These are phyloP conservation scores for Colletotrichum aenigma DNA, from an alignment of 2,329 filamentous ascomycete genomes.

Conservation along the genomic window DNA sequence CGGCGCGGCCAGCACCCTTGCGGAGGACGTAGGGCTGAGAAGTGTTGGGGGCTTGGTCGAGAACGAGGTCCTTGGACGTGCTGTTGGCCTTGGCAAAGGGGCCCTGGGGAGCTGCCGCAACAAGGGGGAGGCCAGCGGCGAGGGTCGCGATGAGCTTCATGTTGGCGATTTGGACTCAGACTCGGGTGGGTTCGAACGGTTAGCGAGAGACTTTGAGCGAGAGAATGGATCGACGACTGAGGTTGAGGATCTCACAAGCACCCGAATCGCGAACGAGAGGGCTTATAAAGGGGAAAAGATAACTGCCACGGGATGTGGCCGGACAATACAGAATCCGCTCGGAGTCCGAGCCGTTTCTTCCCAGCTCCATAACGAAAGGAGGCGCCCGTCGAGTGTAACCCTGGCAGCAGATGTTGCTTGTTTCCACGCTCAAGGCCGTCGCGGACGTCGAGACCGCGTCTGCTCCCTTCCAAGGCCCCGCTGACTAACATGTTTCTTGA, in stretches of 20 bases:
- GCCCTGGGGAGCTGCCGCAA: slow-evolving; percentile 1
- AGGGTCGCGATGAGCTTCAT: slow-evolving; percentile 10
- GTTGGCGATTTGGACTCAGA: neutral
- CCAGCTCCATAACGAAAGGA: neutral
- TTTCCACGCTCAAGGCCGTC: neutral
- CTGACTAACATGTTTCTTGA: neutral
- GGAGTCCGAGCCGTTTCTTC: neutral
- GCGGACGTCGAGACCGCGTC: neutral
- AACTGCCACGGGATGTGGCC: neutral
- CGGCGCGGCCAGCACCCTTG: slow-evolving; percentile 7
- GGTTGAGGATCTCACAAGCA: neutral
- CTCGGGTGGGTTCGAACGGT: neutral
- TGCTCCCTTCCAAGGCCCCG: neutral
- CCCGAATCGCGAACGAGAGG: neutral
- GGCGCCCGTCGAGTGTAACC: neutral
- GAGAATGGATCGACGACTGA: neutral
- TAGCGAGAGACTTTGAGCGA: neutral
- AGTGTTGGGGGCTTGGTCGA: neutral
- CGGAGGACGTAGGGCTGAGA: slow-evolving; percentile 11
- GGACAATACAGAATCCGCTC: neutral
- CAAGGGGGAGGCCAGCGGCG: slow-evolving; percentile 6
- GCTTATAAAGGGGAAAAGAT: neutral
- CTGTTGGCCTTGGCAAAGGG: neutral
- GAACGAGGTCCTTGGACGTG: neutral
- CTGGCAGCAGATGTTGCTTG: neutral